Base-by-base conservation (phyloP, 345 rosid genomes). In the Trapa incisa region DNA sequence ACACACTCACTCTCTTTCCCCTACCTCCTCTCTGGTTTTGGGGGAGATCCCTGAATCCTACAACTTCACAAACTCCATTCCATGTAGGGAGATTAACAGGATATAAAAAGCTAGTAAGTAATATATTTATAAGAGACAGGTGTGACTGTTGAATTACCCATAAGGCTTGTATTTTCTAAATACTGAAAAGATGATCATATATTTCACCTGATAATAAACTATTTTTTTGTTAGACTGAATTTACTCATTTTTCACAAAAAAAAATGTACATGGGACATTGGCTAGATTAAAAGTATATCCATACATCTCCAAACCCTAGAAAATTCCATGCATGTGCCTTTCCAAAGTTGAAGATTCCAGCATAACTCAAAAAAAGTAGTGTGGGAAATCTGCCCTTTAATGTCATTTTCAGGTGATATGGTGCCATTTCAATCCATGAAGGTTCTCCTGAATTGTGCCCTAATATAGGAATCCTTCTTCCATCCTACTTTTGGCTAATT, bases 351-450 rank as follows among this genome's bases (percentile, higher is more conserved):
- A 22, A 22, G 29, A 22, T 41, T 41, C 7, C 33, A 54, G 22
- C 8, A 4, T 1, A 0, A 22, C 9, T 22, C 60, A 4, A 54
- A 2, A 4, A 29, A 50, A 15, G 5, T 6, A 15, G 29, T 15
- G 56, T 22, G 37, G 53, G 16, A 47, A 47, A 12, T 47, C 53
- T 47, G 43, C 43, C 43, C 43, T 47, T 47, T 10, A 47, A 47
- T 10, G 14, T 47, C 53, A 47, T 6, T 47, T 10, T 10, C 53
- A 47, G 16, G 4, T 11, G 53, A 47, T 47, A 17, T 3, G 4
- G 7, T 38, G 66, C 66, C 33, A 63, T 63, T 63, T 63, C 66
- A 63, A 37, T 63, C 66, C 16, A 10, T 11, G 53, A 8, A 41
- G 7, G 6, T 1, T 41, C 43, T 41, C 43, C 6, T 41, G 4